Evolutionary conservation across 1,284 basidiomycete species (phyloP).

Genomic region (Pascua sp.): DNA sequence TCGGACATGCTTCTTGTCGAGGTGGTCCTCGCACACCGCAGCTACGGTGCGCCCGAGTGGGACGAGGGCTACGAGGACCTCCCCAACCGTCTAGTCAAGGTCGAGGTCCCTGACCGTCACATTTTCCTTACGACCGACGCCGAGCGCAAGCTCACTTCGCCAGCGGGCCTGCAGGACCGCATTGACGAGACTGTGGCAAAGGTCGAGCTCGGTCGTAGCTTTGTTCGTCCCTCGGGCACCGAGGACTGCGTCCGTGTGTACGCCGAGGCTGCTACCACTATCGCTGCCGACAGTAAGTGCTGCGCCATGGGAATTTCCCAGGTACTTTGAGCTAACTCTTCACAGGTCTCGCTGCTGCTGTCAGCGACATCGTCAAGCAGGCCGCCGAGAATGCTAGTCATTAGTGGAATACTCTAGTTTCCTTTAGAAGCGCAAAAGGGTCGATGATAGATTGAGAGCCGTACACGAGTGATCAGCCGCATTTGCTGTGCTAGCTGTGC

Average conservation of each 20-base stretch:
- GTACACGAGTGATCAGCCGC: too few species aligned
- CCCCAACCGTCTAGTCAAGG: slow-evolving; percentile 95
- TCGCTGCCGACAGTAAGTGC: slow-evolving; percentile 70
- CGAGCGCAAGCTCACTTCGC: slow-evolving; percentile 79
- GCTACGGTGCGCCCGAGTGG: slow-evolving; percentile 84
- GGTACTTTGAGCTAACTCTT: neutral
- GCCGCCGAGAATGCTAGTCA: slow-evolving; percentile 9
- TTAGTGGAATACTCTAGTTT: neutral
- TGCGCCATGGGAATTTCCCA: slow-evolving; percentile 29
- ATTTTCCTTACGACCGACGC: slow-evolving; percentile 91
- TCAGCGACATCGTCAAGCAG: slow-evolving; percentile 35
- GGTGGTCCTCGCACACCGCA: slow-evolving; percentile 80
- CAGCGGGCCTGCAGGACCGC: slow-evolving; percentile 74
- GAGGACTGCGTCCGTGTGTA: slow-evolving; percentile 98
- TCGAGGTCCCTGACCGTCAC: slow-evolving; percentile 78
- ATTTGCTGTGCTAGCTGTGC: too few species aligned
- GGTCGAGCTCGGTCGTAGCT: slow-evolving; percentile 81
- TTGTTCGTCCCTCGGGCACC: slow-evolving; percentile 95
- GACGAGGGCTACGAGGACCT: slow-evolving; percentile 89
- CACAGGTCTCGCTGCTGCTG: slow-evolving; percentile 28
- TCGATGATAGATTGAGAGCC: neutral
- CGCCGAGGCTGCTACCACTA: slow-evolving; percentile 76
- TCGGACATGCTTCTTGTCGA: slow-evolving; percentile 97
- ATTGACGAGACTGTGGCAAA: slow-evolving; percentile 79
- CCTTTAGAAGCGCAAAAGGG: neutral